These are phyloP conservation scores for Diplodia sapinea DNA, from an alignment of 2,329 filamentous ascomycete species.

Conservation along the genomic window DNA sequence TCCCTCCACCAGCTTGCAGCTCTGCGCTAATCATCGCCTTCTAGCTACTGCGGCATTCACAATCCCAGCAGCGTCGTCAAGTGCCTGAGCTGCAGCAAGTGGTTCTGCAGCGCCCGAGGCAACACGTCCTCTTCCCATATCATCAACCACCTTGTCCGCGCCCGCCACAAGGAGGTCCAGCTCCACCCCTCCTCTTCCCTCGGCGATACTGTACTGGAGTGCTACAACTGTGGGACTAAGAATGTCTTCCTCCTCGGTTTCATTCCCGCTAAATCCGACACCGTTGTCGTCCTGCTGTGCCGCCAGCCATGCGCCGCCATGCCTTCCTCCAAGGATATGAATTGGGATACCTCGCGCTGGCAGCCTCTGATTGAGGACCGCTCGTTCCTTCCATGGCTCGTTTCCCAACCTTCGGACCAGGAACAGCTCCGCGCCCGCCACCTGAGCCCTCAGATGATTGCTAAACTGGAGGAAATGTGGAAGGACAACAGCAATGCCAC, in stretches of 20 bases:
- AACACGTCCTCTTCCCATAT: constrained; percentile 98
- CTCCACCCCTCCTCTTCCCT: constrained; percentile 91
- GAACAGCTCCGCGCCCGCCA: constrained; percentile 96
- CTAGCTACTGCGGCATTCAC: constrained; percentile 94
- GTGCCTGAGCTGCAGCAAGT: constrained; percentile 93
- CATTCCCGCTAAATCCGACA: constrained; percentile 98
- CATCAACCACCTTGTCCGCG: constrained; percentile 95
- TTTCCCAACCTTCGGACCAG: constrained; percentile 84
- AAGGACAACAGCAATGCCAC: constrained; percentile 92
- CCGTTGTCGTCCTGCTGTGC: constrained; percentile 94
- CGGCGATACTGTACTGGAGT: constrained; percentile 95
- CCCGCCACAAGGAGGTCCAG: constrained; percentile 98
- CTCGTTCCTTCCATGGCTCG: constrained; percentile 92
- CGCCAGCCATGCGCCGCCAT: constrained; percentile 94
- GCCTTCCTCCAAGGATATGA: constrained; percentile 98
- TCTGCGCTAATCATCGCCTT: constrained; percentile 31
- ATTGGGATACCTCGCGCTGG: constrained; percentile 98
- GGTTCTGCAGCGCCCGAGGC: constrained; percentile 97
- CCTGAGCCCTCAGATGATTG: constrained; percentile 90
- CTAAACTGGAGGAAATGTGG: constrained; percentile 97
- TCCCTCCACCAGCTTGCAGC: constrained; percentile 30
- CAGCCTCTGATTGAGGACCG: constrained; percentile 97
- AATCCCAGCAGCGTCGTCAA: constrained; percentile 95
- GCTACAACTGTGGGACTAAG: constrained; percentile 99
- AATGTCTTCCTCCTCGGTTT: constrained; percentile 98